Percentiles rank a stretch among this genome's conserved stretches.
phyloP scores from a whole-genome alignment of 495 filamentous ascomycete genomes.

The Aspergillus affinis region DNA sequence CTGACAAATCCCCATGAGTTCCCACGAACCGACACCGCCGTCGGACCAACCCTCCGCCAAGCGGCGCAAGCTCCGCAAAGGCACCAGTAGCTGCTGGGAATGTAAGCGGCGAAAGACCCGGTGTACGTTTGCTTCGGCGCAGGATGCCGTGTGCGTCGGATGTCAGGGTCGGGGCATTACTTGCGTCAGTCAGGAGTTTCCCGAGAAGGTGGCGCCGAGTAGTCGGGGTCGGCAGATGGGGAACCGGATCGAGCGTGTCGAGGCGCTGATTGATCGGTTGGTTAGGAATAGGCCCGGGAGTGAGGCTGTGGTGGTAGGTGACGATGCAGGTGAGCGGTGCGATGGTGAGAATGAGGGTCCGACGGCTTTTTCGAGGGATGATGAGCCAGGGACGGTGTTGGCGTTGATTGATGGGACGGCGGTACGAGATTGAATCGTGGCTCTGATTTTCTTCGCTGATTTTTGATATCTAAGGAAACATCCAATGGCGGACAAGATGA shows the following conservation, averaged over 20 bases:
- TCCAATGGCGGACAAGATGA: no score
- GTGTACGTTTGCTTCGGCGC: slow-evolving; percentile 4
- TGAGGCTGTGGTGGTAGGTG: background rate
- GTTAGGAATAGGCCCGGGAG: background rate
- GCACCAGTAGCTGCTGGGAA: slow-evolving; percentile 13
- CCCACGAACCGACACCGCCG: no score
- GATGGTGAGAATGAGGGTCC: no score
- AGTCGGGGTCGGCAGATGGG: background rate
- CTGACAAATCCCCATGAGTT: no score
- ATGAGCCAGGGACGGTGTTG: no score
- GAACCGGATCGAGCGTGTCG: slow-evolving; percentile 1
- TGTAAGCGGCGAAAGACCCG: slow-evolving; percentile 12
- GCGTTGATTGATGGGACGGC: no score
- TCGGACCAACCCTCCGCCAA: background rate
- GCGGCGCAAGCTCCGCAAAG: slow-evolving; percentile 8
- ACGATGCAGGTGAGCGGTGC: no score
- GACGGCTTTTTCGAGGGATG: no score
- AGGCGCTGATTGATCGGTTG: slow-evolving; percentile 1
- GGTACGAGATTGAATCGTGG: no score
- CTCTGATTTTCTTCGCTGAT: no score
- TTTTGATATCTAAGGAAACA: no score
- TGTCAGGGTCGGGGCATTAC: slow-evolving; percentile 1
- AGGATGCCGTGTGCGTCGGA: slow-evolving; percentile 1
- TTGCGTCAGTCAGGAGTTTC: slow-evolving; percentile 6
- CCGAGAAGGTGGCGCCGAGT: background rate